A percentile compares a stretch with the other conserved stretches of the same genome.
Conservation (phyloP, 495 filamentous ascomycete genomes). For the Neurospora hispaniola region DNA sequence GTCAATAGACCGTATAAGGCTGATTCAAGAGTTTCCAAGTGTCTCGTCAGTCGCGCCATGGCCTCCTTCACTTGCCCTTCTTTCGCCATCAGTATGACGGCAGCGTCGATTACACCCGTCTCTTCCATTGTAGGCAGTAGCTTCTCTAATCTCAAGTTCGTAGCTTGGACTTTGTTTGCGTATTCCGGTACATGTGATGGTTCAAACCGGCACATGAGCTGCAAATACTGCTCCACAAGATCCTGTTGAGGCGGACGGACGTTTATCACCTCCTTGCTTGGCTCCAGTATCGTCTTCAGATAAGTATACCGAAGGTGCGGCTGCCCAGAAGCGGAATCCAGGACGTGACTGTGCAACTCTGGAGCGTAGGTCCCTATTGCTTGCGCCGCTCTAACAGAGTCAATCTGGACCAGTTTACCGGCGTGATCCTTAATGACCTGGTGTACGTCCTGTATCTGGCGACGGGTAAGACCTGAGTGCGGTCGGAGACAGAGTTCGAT, state of each 20-base stretch:
- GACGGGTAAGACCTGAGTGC: slow-evolving; percentile 57
- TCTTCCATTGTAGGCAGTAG: slow-evolving; percentile 81
- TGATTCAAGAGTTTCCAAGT: slow-evolving; percentile 68
- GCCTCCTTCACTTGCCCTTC: slow-evolving; percentile 78
- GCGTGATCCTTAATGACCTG: slow-evolving; percentile 60
- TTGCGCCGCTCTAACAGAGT: slow-evolving; percentile 56
- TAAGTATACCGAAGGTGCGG: slow-evolving; percentile 64
- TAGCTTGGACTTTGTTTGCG: slow-evolving; percentile 65
- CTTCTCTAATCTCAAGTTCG: slow-evolving; percentile 69
- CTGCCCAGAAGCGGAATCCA: slow-evolving; percentile 54
- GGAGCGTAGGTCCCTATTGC: slow-evolving; percentile 57
- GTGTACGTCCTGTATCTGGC: slow-evolving; percentile 66
- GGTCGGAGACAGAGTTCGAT: slow-evolving; percentile 71
- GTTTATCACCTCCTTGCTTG: slow-evolving; percentile 34
- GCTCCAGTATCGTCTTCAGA: slow-evolving; percentile 68
- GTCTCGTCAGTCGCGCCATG: slow-evolving; percentile 70
- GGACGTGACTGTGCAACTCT: slow-evolving; percentile 57
- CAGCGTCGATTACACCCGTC: slow-evolving; percentile 84
- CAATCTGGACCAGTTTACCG: slow-evolving; percentile 54
- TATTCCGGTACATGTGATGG: slow-evolving; percentile 76
- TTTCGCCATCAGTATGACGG: slow-evolving; percentile 79
- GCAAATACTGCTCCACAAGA: slow-evolving; percentile 79
- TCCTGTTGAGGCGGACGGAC: slow-evolving; percentile 29
- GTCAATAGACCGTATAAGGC: slow-evolving; percentile 62
- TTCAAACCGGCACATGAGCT: slow-evolving; percentile 79